Percentiles rank a stretch among this genome's conserved stretches.
phyloP scores from a whole-genome alignment of 352 stramenopile genomes.

The Globisporangium nodosum region DNA sequence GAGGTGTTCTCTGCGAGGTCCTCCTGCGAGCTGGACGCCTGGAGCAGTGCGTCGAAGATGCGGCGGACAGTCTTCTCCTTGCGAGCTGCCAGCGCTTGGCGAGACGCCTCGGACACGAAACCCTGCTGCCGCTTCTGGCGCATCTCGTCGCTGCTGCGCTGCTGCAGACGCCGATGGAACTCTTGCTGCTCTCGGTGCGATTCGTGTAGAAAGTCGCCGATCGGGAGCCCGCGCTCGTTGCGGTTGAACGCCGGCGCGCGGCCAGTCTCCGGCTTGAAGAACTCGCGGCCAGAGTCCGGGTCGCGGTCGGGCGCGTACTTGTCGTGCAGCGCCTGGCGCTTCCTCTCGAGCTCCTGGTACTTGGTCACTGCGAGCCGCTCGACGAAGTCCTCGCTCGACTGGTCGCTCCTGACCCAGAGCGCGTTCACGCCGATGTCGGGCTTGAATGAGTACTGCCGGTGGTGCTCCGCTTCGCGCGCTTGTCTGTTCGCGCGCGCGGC shows the following conservation, averaged over 20 bases:
- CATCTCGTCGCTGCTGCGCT: slow-evolving; percentile 38
- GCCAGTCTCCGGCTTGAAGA: slow-evolving; percentile 66
- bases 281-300: slow-evolving; percentile 47
- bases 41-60: slow-evolving; percentile 44
- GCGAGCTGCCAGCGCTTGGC: slow-evolving; percentile 39
- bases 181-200: slow-evolving; percentile 57
- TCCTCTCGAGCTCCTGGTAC: slow-evolving; percentile 57
- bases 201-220: slow-evolving; percentile 72
- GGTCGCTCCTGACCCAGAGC: slow-evolving; percentile 38
- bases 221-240: slow-evolving; percentile 63
- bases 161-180: slow-evolving; percentile 40
- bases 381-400: slow-evolving; percentile 39
- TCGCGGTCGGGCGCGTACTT: slow-evolving; percentile 68
- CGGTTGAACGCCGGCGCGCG: slow-evolving; percentile 58
- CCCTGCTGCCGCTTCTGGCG: slow-evolving; percentile 37
- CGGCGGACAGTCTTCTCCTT: slow-evolving; percentile 55
- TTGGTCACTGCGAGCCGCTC: slow-evolving; percentile 64
- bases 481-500: slow-evolving; percentile 32
- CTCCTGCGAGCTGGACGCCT: neutral
- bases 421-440: slow-evolving; percentile 74
- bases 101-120: slow-evolving; percentile 57
- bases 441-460: slow-evolving; percentile 70
- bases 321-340: slow-evolving; percentile 42
- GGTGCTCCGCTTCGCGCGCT: slow-evolving; percentile 44
- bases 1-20: neutral